These are phyloP conservation scores for Polychytrium aggregatum DNA, from an alignment of 192 early-diverging fungal genomes.

Conservation along the genomic window DNA sequence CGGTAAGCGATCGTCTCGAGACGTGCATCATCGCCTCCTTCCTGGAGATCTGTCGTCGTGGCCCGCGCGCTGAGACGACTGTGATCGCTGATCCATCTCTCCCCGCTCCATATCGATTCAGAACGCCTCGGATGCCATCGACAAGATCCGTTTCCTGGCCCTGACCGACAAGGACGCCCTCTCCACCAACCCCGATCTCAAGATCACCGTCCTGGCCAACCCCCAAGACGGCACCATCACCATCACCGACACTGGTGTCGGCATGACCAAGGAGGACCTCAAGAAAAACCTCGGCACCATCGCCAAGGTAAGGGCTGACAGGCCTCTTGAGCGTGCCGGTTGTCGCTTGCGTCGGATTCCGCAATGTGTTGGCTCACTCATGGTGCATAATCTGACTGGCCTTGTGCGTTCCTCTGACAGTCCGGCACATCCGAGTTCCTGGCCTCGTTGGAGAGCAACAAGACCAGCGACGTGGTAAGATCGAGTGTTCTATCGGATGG, in stretches of 20 bases:
- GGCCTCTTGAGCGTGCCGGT: not conserved
- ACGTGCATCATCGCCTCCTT: slow-evolving; percentile 1
- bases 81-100: no score
- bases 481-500: not conserved
- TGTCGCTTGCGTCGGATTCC: no score
- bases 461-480: slow-evolving; percentile 12
- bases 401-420: no score
- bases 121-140: slow-evolving; percentile 92
- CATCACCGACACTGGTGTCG: slow-evolving; percentile 88
- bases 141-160: slow-evolving; percentile 76
- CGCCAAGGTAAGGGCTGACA: slow-evolving; percentile 52
- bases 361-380: no score
- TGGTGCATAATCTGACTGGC: no score
- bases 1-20: slow-evolving; percentile 23
- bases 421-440: slow-evolving; percentile 90
- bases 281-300: slow-evolving; percentile 91
- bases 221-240: slow-evolving; percentile 60
- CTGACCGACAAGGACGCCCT: slow-evolving; percentile 60
- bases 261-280: slow-evolving; percentile 86
- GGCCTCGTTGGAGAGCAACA: slow-evolving; percentile 66
- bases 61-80: no score
- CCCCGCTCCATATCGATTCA: no score
- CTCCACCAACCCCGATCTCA: slow-evolving; percentile 54
- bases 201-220: slow-evolving; percentile 73
- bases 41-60: no score